Evolutionary conservation across 1,284 basidiomycete species (phyloP), one percentile per base, ranked within the genome.

Genomic region (Earliella scabrosa): DNA sequence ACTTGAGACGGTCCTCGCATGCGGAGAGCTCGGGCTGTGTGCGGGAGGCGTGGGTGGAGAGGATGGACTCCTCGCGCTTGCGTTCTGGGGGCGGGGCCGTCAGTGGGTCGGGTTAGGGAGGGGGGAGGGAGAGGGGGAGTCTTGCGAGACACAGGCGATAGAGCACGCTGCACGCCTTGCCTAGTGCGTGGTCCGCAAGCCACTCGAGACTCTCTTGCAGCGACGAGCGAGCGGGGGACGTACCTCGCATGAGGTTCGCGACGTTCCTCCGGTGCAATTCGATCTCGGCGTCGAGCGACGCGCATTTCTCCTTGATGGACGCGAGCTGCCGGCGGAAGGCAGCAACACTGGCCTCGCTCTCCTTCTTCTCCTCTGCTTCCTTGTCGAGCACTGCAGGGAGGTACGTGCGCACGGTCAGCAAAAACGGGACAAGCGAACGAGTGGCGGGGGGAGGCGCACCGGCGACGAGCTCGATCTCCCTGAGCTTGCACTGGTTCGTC

Each of bases 311-410:
- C 47, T 80, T 78, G 16, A 88, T 72, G 0, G 81, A 74, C 0
- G 79, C 73, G 8, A 90, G 74, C 63, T 89, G 87, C 16, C 88
- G 80, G 59, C 84, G 85, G 54, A 89, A 80, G 0, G 78, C 75
- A 8, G 83, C 76, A 1, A 88, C 78, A 1, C 82, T 79, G 1
- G 83, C 71, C 64, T 92, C 89, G 0, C 83, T 80, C 49, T 89
- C 87, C 60, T 86, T 87, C 44, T 81, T 75, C 66, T 92, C 90
- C 52, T 85, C 83, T 58, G 85, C 82, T 66, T 92, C 90, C 54
- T 77, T 76, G 63, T 85, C 86, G 36, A 92, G 71, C 14, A 82
- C 90, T 90, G 29, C 13, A 64, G 36, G 7, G n/a, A n/a, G n/a
- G n/a, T n/a, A n/a, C n/a, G n/a, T n/a, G n/a, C n/a, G n/a, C 29